Evolutionary conservation across 345 rosid genomes (phyloP), one percentile per base, ranked within the genome.

Genomic region (Gossypium longicalyx): DNA sequence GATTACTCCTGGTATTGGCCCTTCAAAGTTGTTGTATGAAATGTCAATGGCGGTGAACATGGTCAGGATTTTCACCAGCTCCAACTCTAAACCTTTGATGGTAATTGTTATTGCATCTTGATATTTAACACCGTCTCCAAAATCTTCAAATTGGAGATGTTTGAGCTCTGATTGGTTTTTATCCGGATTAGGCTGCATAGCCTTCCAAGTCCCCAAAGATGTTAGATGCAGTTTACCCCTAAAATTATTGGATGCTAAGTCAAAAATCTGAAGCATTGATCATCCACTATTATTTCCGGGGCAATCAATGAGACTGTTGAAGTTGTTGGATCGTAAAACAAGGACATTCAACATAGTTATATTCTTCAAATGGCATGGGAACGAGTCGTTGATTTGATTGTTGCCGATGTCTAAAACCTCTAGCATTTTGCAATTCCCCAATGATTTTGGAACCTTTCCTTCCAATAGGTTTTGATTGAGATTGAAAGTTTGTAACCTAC

Each of bases 381-480:
- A 88, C 1, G 1, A 65, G 41, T 75, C 86, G 0, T 56, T 51
- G 4, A 84, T 38, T 13, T 47, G 63, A 49, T 86, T 87, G 70
- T 81, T 77, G 25, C 84, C 86, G 0, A 88, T 38, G 76, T 83
- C 78, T 41, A 88, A 47, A 51, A 84, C 79, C 78, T 86, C 88
- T 58, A 86, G 22, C 48, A 0, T 17, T 2, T 19, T 29, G 74
- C 88, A 88, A 6, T 80, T 70, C 52, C 52, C 78, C 63, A 85
- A 0, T 1, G 81, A 83, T 75, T 41, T 25, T 1, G 88, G 83
- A 58, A 86, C 22, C 4, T 27, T 3, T 27, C 29, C 29, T 27
- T 27, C 29, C 29, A 27, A 27, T 0, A 27, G 29, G 29, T 88
- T 86, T 12, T 76, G 74, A 22, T 65, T 79, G 19, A 88, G 69